Percentiles rank a stretch among this genome's conserved stretches.
Evolutionary conservation across 129 eudicot species (phyloP).

Genomic region (Apium graveolens): DNA sequence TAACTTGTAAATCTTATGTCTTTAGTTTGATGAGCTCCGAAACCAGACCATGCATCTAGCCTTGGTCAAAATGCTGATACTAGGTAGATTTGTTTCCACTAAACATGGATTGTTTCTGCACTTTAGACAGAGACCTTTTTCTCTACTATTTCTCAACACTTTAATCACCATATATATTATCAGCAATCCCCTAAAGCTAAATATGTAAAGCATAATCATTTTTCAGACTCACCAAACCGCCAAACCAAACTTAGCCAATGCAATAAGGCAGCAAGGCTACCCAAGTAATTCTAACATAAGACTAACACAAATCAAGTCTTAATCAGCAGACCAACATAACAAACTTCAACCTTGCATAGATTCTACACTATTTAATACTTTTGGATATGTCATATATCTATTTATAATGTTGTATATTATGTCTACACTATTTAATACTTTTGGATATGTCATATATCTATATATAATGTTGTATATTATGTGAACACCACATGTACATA

Average conservation of each 20-base stretch:
- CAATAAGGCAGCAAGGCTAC: background rate
- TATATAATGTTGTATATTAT: background rate
- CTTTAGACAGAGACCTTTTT: too few relatives aligned
- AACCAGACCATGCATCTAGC: too few relatives aligned
- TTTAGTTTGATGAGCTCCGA: too few relatives aligned
- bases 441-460: background rate
- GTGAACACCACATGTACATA: constrained; percentile 4
- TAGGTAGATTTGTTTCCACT: too few relatives aligned
- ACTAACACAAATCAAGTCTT: background rate
- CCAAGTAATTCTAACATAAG: background rate
- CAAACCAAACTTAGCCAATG: background rate
- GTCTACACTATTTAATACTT: background rate
- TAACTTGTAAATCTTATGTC: too few relatives aligned
- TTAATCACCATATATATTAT: too few relatives aligned
- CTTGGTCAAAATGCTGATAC: too few relatives aligned
- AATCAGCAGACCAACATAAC: background rate
- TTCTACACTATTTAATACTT: background rate
- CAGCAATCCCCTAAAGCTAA: too few relatives aligned
- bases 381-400: background rate
- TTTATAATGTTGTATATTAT: too few relatives aligned
- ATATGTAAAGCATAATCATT: background rate
- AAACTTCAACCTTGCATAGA: background rate
- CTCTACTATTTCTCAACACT: too few relatives aligned
- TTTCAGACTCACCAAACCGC: background rate
- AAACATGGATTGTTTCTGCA: too few relatives aligned